These are phyloP conservation scores for Fistulifera pelliculosa DNA, from an alignment of 108 stramenopile species.

Conservation along the genomic window DNA sequence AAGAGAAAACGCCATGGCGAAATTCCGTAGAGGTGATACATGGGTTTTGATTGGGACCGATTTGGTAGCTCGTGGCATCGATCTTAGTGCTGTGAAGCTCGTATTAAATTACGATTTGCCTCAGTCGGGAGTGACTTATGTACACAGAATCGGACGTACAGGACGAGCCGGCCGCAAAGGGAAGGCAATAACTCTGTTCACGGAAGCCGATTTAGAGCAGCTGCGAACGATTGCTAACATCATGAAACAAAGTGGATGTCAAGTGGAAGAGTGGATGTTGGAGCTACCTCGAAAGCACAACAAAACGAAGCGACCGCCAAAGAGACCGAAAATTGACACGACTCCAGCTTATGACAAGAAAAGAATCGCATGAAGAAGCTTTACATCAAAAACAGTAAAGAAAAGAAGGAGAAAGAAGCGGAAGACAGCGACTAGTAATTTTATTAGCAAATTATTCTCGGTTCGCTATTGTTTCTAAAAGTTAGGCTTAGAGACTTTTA, in stretches of 20 bases:
- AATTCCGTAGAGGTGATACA: conserved; percentile 90
- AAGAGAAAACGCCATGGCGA: conserved; percentile 84
- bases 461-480: neutral
- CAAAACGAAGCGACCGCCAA: conserved; percentile 20
- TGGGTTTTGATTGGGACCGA: conserved; percentile 99
- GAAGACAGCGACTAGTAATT: too few species aligned
- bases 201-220: conserved; percentile 82
- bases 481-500: neutral
- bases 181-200: conserved; percentile 93
- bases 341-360: conserved; percentile 67
- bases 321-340: conserved; percentile 59
- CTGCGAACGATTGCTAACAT: conserved; percentile 92
- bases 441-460: too few species aligned
- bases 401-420: conserved; percentile 1
- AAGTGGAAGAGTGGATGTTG: conserved; percentile 91
- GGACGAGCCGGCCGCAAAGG: conserved; percentile 91
- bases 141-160: conserved; percentile 96
- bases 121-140: conserved; percentile 78
- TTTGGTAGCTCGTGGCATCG: conserved; percentile 94
- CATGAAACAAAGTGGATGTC: conserved; percentile 86
- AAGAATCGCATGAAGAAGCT: conserved; percentile 40
- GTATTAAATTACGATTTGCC: conserved; percentile 98
- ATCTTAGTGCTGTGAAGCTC: conserved; percentile 94
- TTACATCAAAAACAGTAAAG: conserved; percentile 5
- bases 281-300: conserved; percentile 32